A percentile compares a stretch with the other conserved stretches of the same genome.
Evolutionary conservation across 2,329 filamentous ascomycete genomes (phyloP).

Genomic region (Tolypocladium guangdongense): DNA sequence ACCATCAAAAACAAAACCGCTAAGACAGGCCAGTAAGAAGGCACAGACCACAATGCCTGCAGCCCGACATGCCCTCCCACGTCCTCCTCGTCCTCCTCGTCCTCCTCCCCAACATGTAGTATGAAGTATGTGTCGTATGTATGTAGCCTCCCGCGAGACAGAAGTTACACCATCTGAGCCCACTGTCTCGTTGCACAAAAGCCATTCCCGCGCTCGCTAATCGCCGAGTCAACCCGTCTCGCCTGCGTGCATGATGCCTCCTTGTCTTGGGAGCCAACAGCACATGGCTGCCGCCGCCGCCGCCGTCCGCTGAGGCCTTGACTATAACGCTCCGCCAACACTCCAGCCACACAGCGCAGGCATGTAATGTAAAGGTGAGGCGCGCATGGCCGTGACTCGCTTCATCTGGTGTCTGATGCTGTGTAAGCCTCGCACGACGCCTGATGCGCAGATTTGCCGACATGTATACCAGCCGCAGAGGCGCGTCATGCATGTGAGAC

Average conservation of each 20-base stretch:
- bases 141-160: not conserved
- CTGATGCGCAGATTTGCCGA: not conserved
- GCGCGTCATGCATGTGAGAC: not conserved
- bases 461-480: not conserved
- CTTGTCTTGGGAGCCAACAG: not conserved
- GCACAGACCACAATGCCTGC: not conserved
- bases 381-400: not conserved
- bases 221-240: constrained; percentile 4
- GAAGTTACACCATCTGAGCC: not conserved
- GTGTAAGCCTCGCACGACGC: constrained; percentile 1
- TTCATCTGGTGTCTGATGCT: constrained; percentile 1
- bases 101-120: not conserved
- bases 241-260: constrained; percentile 1
- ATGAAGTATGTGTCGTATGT: not conserved
- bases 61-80: not conserved
- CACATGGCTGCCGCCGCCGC: not conserved
- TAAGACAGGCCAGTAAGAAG: not conserved
- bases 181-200: not conserved
- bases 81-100: not conserved
- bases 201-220: constrained; percentile 5
- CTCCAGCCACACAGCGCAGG: not conserved
- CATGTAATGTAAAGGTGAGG: not conserved
- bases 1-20: not conserved
- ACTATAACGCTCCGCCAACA: not conserved
- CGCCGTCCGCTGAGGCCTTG: not conserved